Evolutionary conservation across 1,139 yeast genomes (phyloP).

Genomic region (Hanseniaspora gamundiae): DNA sequence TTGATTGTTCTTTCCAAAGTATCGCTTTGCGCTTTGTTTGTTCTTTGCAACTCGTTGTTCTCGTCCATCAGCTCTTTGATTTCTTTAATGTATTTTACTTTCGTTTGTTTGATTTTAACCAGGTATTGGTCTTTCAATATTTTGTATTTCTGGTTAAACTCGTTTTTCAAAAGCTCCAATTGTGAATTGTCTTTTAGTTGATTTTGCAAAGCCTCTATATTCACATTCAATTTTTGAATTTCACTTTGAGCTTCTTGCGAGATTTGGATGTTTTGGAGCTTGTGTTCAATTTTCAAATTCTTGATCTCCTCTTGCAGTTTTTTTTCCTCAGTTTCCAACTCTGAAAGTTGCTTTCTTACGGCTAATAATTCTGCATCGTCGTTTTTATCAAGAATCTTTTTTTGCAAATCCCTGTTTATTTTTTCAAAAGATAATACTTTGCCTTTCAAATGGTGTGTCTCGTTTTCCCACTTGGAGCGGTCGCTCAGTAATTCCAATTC

Average conservation of each 20-base stretch:
- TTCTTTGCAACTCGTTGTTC: background rate
- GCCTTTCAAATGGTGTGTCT: background rate
- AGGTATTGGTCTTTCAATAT: background rate
- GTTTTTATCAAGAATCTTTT: constrained; percentile 1
- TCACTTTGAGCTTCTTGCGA: no score
- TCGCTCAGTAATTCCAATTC: background rate
- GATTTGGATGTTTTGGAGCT: background rate
- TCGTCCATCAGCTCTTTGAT: background rate
- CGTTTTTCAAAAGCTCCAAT: background rate
- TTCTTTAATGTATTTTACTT: no score
- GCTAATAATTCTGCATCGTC: constrained; percentile 12
- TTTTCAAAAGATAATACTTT: background rate
- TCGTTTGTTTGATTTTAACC: background rate
- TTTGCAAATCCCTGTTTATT: background rate
- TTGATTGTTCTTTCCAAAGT: constrained; percentile 2
- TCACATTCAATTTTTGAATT: constrained; percentile 4
- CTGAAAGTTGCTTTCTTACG: constrained; percentile 13
- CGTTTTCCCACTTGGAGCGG: background rate
- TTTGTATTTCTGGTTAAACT: background rate
- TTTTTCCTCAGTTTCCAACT: background rate
- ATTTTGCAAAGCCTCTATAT: constrained; percentile 3
- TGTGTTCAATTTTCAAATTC: background rate
- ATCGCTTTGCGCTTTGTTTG: background rate
- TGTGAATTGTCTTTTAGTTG: background rate
- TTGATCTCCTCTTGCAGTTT: background rate